Evolutionary conservation across 768 basidiomycete species (phyloP).

Genomic region (Tephrocybe rancida): DNA sequence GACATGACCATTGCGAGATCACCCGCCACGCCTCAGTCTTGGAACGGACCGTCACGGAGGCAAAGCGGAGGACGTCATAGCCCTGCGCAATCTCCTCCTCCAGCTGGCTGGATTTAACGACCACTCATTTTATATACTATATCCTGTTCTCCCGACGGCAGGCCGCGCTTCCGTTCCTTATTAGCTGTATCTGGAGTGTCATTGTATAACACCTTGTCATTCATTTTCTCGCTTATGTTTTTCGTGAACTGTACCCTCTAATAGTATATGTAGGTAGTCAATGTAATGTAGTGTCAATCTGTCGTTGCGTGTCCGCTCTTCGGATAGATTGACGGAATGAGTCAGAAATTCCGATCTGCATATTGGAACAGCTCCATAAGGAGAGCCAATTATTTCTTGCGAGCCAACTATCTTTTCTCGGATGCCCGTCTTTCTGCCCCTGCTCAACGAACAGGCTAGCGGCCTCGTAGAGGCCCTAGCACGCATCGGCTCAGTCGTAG

Average conservation of each 20-base stretch:
- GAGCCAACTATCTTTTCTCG: neutral
- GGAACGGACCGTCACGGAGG: constrained; percentile 33
- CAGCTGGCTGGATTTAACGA: constrained; percentile 50
- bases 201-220: neutral
- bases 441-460: constrained; percentile 52
- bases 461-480: constrained; percentile 60
- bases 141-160: neutral
- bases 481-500: constrained; percentile 78
- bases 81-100: constrained; percentile 37
- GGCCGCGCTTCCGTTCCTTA: neutral
- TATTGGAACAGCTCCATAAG: neutral
- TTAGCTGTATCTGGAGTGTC: neutral
- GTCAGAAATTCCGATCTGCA: constrained; percentile 11
- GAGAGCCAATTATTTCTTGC: neutral
- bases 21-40: constrained; percentile 49
- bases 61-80: constrained; percentile 30
- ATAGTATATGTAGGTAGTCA: too few species aligned
- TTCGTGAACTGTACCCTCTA: neutral
- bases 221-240: constrained; percentile 2
- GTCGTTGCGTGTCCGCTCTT: too few species aligned
- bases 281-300: too few species aligned
- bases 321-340: neutral
- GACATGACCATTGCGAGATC: constrained; percentile 26
- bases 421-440: constrained; percentile 60
- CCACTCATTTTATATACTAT: neutral